Conservation (phyloP, 2,329 filamentous ascomycete species). For the Trichoderma citrinoviride region DNA sequence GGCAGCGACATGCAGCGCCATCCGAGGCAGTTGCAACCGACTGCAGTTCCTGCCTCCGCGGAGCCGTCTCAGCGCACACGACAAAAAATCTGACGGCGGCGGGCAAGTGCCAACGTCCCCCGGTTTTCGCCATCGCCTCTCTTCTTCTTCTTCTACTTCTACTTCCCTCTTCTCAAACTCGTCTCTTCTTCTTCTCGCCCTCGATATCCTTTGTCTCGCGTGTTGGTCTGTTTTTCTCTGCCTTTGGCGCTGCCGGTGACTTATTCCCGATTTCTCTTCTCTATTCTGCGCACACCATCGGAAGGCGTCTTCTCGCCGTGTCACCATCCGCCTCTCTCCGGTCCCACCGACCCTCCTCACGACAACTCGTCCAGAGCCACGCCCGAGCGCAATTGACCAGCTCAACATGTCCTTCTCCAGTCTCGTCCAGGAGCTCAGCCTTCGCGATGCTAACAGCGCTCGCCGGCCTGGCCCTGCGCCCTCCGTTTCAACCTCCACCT, state of each 20-base stretch:
- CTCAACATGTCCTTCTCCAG: constrained; percentile 63
- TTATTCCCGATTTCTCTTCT: neutral
- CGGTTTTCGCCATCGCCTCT: neutral
- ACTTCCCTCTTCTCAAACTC: neutral
- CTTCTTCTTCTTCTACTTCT: neutral
- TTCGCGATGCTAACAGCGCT: constrained; percentile 52
- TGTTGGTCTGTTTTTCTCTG: neutral
- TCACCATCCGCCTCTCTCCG: neutral
- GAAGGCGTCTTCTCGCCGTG: neutral
- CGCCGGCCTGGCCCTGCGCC: constrained; percentile 46
- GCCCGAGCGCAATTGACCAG: constrained; percentile 2
- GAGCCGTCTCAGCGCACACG: constrained; percentile 5
- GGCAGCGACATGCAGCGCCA: neutral
- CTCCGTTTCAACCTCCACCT: constrained; percentile 55
- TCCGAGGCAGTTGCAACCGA: neutral
- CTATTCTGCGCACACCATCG: neutral
- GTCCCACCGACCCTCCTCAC: neutral
- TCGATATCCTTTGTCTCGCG: neutral
- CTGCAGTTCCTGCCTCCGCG: constrained; percentile 7
- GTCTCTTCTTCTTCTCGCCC: too few relatives aligned
- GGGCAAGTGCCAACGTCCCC: neutral
- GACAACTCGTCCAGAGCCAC: neutral
- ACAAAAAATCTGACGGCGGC: constrained; percentile 18
- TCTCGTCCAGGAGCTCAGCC: constrained; percentile 62
- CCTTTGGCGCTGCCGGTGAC: neutral